Evolutionary conservation across 495 filamentous ascomycete species (phyloP), one percentile per base, ranked within the genome.

Genomic region (Beverwykella pulmonaria): DNA sequence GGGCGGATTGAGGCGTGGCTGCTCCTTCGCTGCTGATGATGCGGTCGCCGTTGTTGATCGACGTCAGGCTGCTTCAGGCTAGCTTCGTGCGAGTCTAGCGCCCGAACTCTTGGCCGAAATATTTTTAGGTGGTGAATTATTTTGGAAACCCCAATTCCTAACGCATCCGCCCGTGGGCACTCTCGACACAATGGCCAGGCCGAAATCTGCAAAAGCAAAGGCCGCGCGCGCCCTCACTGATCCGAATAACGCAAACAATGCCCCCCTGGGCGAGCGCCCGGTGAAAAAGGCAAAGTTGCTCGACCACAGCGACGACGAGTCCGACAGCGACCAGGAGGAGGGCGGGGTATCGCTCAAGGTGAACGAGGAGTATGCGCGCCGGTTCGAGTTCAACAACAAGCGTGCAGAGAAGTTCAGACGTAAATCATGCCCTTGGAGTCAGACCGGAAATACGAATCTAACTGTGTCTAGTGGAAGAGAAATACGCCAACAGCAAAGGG

Each of bases 351-450:
- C 73, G 27, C 84, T 97, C 77, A 92, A 89, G 72, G 87, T 98
- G 79, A 98, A 98, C 76, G 82, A 90, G 72, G 91, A 93, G 56
- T 98, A 89, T 75, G 94, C 94, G 59, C 85, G 85, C 69, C 82
- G 91, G 39, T 98, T 97, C 71, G 93, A 98, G 75, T 82, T 97
- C 75, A 98, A 98, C 79, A 96, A 97, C 81, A 94, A 93, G 79
- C 86, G 94, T 27, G 92, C 94, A 77, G 94, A 98, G 74, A 80
- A 88, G 58, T 85, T 90, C n/a, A 83, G 87, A 73, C 77, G 92
- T 93, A 79, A 79, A 87, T 82, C 25, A 1, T 64, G 56, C 36
- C n/a, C 0, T 54, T 30, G 36, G n/a, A 62, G 15, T 39, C 25
- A 48, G 19, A 7, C 9, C 48, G 23, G 32, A 44, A 19, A 1